phyloP scores from a whole-genome alignment of 495 filamentous ascomycete genomes.

The Hypoxylon intermedium region DNA sequence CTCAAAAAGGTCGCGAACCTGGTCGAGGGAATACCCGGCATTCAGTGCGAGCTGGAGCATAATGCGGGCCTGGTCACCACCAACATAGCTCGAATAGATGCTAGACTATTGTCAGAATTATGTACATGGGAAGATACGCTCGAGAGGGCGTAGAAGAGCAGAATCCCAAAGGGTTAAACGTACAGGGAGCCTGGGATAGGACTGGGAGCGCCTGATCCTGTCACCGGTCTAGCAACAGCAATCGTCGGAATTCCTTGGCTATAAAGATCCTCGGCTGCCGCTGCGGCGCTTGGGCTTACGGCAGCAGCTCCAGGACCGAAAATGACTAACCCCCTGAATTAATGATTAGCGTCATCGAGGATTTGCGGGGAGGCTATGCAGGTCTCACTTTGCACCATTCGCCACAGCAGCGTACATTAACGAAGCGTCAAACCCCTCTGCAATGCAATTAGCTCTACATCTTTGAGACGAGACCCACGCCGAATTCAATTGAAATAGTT shows the following conservation, averaged over 20 bases:
- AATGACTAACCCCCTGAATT: slow-evolving; percentile 31
- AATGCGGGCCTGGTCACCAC: slow-evolving; percentile 42
- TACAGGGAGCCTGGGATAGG: slow-evolving; percentile 45
- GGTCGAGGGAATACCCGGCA: slow-evolving; percentile 32
- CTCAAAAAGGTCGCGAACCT: slow-evolving; percentile 38
- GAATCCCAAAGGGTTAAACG: slow-evolving; percentile 28
- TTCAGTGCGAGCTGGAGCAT: slow-evolving; percentile 46
- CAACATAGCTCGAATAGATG: slow-evolving; percentile 41
- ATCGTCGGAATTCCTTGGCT: slow-evolving; percentile 33
- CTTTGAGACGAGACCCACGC: slow-evolving; percentile 47
- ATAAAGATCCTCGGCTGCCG: slow-evolving; percentile 24
- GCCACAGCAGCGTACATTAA: slow-evolving; percentile 36
- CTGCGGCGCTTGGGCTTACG: slow-evolving; percentile 20
- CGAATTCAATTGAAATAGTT: too few relatives aligned
- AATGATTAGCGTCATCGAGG: not conserved
- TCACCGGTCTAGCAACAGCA: slow-evolving; percentile 45
- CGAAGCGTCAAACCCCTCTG: slow-evolving; percentile 37
- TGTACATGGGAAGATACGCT: too few relatives aligned
- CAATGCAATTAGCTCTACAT: slow-evolving; percentile 44
- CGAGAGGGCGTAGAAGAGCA: too few relatives aligned
- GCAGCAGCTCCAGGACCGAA: slow-evolving; percentile 35
- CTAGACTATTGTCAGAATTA: slow-evolving; percentile 2
- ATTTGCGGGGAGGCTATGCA: not conserved
- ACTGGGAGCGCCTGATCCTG: slow-evolving; percentile 50
- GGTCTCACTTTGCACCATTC: slow-evolving; percentile 37